A percentile compares a stretch with the other conserved stretches of the same genome.
Conservation (phyloP, 2,329 filamentous ascomycete genomes). For the Colletotrichum theobromicola region DNA sequence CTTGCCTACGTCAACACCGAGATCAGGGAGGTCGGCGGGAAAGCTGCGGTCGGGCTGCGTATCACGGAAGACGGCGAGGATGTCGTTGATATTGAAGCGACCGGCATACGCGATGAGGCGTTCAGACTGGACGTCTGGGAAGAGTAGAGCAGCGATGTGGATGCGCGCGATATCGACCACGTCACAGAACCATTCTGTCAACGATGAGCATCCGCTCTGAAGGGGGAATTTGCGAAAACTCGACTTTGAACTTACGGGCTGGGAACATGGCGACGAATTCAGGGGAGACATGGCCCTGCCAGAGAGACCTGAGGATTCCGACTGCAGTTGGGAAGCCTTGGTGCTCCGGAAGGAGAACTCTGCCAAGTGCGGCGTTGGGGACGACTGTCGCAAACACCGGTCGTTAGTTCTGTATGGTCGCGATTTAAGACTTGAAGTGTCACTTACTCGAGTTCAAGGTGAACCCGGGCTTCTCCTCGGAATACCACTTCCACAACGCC, state of each 20-base stretch:
- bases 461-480: constrained; percentile 35
- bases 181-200: constrained; percentile 1
- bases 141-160: constrained; percentile 3
- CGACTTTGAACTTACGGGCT: not conserved
- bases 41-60: not conserved
- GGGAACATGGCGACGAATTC: constrained; percentile 2
- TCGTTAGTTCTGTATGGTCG: not conserved
- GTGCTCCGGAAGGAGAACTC: constrained; percentile 14
- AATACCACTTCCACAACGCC: constrained; percentile 41
- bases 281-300: constrained; percentile 18
- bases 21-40: not conserved
- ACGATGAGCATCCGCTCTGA: not conserved
- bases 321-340: constrained; percentile 29
- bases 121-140: constrained; percentile 3
- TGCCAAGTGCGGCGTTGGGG: constrained; percentile 31
- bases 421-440: not conserved
- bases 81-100: constrained; percentile 1
- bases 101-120: not conserved
- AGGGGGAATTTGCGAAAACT: not conserved
- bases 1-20: not conserved
- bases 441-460: constrained; percentile 27
- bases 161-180: constrained; percentile 4
- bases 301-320: constrained; percentile 23
- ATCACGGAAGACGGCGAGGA: not conserved
- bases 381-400: constrained; percentile 24